Evolutionary conservation across 495 filamentous ascomycete species (phyloP).

Genomic region (Aspergillus affinis): DNA sequence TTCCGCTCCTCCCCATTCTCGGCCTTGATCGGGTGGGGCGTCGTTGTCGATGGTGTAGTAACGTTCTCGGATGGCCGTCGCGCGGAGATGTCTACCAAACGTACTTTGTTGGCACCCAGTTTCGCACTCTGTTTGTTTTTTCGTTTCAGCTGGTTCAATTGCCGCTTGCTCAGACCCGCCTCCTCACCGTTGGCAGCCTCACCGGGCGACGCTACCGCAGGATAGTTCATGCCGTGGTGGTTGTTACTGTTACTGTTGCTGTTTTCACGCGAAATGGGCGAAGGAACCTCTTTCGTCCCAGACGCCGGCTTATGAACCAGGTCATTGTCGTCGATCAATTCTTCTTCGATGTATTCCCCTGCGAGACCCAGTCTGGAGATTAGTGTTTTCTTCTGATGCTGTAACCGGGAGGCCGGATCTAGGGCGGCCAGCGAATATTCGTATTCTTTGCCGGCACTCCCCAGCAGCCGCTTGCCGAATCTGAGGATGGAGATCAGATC

Average conservation of each 20-base stretch:
- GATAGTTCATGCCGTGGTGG: slow-evolving; percentile 37
- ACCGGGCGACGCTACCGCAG: slow-evolving; percentile 49
- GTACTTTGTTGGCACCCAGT: slow-evolving; percentile 81
- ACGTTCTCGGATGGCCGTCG: slow-evolving; percentile 67
- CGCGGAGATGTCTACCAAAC: slow-evolving; percentile 80
- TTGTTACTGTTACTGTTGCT: slow-evolving; percentile 44
- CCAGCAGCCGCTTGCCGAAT: slow-evolving; percentile 76
- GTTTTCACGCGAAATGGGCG: slow-evolving; percentile 5
- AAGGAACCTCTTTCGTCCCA: slow-evolving; percentile 45
- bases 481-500: slow-evolving; percentile 78
- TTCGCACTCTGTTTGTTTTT: slow-evolving; percentile 84
- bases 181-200: slow-evolving; percentile 60
- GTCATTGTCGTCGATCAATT: slow-evolving; percentile 67
- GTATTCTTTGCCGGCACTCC: slow-evolving; percentile 79
- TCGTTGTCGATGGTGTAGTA: slow-evolving; percentile 59
- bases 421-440: slow-evolving; percentile 78
- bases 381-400: slow-evolving; percentile 87
- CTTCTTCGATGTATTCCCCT: slow-evolving; percentile 82
- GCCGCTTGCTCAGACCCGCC: slow-evolving; percentile 76
- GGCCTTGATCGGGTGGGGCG: slow-evolving; percentile 67
- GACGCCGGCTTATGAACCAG: slow-evolving; percentile 49
- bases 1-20: slow-evolving; percentile 57
- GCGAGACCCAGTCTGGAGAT: slow-evolving; percentile 76
- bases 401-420: slow-evolving; percentile 75
- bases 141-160: slow-evolving; percentile 90